A percentile compares a stretch with the other conserved stretches of the same genome.
Conservation (phyloP, 2,329 filamentous ascomycete species). For the Orbilia oligospora region DNA sequence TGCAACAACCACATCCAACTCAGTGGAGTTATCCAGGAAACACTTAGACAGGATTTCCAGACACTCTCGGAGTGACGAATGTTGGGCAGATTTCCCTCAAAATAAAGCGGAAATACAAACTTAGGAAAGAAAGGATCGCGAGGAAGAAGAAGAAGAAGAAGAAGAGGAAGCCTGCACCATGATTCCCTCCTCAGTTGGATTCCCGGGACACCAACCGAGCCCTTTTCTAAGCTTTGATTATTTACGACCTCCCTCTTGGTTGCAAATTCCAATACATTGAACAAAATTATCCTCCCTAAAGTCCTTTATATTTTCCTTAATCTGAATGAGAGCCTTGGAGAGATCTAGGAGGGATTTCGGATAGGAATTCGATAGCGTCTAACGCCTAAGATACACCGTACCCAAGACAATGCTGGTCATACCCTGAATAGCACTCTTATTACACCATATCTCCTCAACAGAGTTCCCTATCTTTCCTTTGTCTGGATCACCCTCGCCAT, state of each 20-base stretch:
- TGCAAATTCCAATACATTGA: background rate
- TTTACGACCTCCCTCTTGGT: background rate
- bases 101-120: background rate
- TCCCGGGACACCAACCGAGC: background rate
- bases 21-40: constrained; percentile 52
- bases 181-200: background rate
- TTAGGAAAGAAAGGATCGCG: background rate
- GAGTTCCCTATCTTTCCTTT: constrained; percentile 43
- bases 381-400: constrained; percentile 22
- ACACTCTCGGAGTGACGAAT: background rate
- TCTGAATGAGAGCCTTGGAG: constrained; percentile 1
- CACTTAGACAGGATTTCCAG: constrained; percentile 24
- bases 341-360: constrained; percentile 13
- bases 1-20: constrained; percentile 58
- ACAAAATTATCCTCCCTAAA: background rate
- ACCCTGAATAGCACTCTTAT: constrained; percentile 14
- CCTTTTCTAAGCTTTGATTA: background rate
- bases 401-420: constrained; percentile 53
- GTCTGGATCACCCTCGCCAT: constrained; percentile 39
- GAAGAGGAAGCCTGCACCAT: too few relatives aligned
- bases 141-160: background rate
- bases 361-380: background rate
- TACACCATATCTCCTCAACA: constrained; percentile 18
- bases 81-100: background rate
- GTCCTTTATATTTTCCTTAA: background rate